Percentiles rank a stretch among this genome's conserved stretches.
Conservation (phyloP, 2,329 filamentous ascomycete species). For the Metarhizium album region DNA sequence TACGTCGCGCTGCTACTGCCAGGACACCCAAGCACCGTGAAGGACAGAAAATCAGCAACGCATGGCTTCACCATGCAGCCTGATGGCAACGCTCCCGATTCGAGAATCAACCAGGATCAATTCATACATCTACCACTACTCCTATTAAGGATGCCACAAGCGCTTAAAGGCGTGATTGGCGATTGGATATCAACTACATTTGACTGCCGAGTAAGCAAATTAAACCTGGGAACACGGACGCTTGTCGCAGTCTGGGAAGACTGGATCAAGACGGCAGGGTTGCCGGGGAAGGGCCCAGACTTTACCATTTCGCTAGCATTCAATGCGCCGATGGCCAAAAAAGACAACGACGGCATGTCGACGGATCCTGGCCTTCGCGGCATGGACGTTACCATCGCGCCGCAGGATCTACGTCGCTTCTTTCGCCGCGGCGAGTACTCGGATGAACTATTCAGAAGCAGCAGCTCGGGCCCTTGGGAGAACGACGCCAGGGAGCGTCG, state of each 20-base stretch:
- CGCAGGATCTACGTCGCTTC: slow-evolving; percentile 36
- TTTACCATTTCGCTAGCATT: slow-evolving; percentile 42
- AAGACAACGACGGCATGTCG: slow-evolving; percentile 7
- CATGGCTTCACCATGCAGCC: slow-evolving; percentile 13
- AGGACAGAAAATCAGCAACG: slow-evolving; percentile 5
- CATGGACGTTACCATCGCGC: slow-evolving; percentile 41
- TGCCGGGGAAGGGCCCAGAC: slow-evolving; percentile 28
- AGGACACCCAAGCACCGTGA: slow-evolving; percentile 11
- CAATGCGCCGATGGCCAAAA: slow-evolving; percentile 24
- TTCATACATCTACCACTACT: slow-evolving; percentile 42
- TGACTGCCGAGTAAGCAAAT: slow-evolving; percentile 42
- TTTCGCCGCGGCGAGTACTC: slow-evolving; percentile 25
- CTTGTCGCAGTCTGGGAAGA: slow-evolving; percentile 39
- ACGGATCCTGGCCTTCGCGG: slow-evolving; percentile 24
- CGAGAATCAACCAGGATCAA: slow-evolving; percentile 8
- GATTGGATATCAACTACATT: slow-evolving; percentile 43
- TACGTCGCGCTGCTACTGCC: slow-evolving; percentile 43
- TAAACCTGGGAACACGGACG: slow-evolving; percentile 39
- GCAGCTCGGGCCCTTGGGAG: slow-evolving; percentile 16
- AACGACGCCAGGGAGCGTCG: slow-evolving; percentile 27
- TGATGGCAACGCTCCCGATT: slow-evolving; percentile 5
- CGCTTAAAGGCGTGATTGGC: slow-evolving; percentile 37
- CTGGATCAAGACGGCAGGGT: slow-evolving; percentile 33
- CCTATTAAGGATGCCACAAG: slow-evolving; percentile 43
- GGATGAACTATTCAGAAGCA: not conserved